phyloP scores from a whole-genome alignment of 2,329 filamentous ascomycete genomes.

The Dactylellina parvicollis region DNA sequence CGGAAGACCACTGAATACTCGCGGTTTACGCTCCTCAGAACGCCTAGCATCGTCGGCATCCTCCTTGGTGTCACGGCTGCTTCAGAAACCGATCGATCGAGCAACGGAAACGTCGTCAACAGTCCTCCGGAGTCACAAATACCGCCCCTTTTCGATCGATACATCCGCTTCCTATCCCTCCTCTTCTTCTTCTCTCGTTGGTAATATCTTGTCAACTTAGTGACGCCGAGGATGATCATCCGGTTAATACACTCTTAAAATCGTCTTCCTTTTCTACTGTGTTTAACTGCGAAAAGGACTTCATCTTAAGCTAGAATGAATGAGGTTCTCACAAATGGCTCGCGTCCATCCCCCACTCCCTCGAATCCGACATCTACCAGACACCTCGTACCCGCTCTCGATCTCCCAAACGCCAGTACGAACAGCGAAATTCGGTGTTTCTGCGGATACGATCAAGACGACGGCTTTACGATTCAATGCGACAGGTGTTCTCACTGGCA shows the following conservation, averaged over 20 bases:
- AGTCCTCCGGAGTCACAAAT: conserved; percentile 55
- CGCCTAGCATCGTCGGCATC: neutral
- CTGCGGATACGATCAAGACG: conserved; percentile 90
- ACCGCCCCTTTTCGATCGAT: conserved; percentile 11
- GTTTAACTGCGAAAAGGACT: conserved; percentile 57
- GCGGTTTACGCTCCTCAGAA: neutral
- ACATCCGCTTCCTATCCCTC: neutral
- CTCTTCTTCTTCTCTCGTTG: conserved; percentile 2
- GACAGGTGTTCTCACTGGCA: conserved; percentile 97
- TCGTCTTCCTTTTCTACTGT: conserved; percentile 44
- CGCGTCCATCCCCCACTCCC: conserved; percentile 57
- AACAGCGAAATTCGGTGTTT: conserved; percentile 71
- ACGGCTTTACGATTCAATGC: conserved; percentile 97
- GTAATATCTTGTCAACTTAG: neutral
- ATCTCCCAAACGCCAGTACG: conserved; percentile 53
- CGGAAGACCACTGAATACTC: neutral
- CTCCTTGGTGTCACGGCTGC: neutral
- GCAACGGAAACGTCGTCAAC: conserved; percentile 60
- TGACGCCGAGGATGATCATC: conserved; percentile 51
- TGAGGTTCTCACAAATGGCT: conserved; percentile 58
- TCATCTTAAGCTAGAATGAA: conserved; percentile 59
- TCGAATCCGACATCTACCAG: conserved; percentile 55
- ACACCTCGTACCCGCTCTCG: conserved; percentile 44
- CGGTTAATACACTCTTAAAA: conserved; percentile 49
- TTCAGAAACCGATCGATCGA: neutral